Evolutionary conservation across 2,329 filamentous ascomycete species (phyloP).

Genomic region (Aureobasidium sp.): DNA sequence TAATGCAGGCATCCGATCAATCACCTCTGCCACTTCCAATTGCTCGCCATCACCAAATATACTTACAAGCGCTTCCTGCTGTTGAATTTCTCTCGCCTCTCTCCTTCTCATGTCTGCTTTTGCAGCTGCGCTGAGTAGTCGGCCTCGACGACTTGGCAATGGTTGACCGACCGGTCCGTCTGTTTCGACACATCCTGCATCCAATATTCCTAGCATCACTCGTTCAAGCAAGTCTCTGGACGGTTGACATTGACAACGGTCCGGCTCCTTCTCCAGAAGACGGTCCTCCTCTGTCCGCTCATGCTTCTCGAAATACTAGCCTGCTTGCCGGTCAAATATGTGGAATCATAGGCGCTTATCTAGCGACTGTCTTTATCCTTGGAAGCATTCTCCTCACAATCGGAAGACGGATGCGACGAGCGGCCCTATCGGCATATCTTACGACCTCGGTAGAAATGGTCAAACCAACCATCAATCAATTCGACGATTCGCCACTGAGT

Average conservation of each 20-base stretch:
- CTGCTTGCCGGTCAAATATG: slow-evolving; percentile 76
- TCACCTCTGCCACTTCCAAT: background rate
- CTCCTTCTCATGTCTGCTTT: background rate
- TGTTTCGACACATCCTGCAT: background rate
- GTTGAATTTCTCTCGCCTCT: background rate
- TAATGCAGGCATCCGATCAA: slow-evolving; percentile 5
- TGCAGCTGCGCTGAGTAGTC: background rate
- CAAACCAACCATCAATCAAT: slow-evolving; percentile 34
- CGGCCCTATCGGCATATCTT: slow-evolving; percentile 42
- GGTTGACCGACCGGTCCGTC: background rate
- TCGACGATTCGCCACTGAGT: slow-evolving; percentile 31
- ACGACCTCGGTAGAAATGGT: slow-evolving; percentile 53
- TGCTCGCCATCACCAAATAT: background rate
- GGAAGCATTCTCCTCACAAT: slow-evolving; percentile 51
- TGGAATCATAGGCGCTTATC: slow-evolving; percentile 77
- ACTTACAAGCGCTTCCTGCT: background rate
- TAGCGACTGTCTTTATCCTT: slow-evolving; percentile 67
- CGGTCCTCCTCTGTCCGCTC: slow-evolving; percentile 52
- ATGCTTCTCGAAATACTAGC: slow-evolving; percentile 53
- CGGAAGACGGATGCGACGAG: slow-evolving; percentile 37
- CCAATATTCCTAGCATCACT: background rate
- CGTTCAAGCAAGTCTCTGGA: slow-evolving; percentile 25
- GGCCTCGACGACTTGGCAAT: background rate
- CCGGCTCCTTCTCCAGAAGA: slow-evolving; percentile 55
- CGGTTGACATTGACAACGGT: slow-evolving; percentile 45